Base-by-base conservation (phyloP, 768 basidiomycete species). In the Hydnomerulius pinastri region DNA sequence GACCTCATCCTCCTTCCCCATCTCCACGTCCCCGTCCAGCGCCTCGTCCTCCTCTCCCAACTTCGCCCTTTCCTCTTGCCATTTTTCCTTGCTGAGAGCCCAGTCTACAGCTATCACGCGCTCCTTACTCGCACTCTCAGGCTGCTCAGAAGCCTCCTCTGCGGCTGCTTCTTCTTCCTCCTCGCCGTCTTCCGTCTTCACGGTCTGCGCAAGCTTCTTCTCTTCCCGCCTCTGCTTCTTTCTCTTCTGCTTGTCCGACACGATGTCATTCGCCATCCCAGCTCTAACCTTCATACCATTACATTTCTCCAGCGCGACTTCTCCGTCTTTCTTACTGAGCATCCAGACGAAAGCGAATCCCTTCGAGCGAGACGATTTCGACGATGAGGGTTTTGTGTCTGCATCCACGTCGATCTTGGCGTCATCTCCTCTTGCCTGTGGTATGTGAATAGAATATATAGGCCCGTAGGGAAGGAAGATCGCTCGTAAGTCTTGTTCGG, bases 281-380 rank as follows among this genome's bases (percentile, higher is more conserved):
- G 82, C 79, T 18, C 78, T 75, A 15, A 92, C 71, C 9, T 76
- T 77, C 65, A 80, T 83, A 15, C 90, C 91, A 61, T 96, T 96
- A 54, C 90, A 84, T 11, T 76, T 82, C 59, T 84, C 83, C 50
- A 96, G 75, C 0, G 92, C 94, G 44, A 75, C 74, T 65, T 94
- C 88, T 8, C 92, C 95, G 60, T 94, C 90, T 50, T 86, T 86
- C 64, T 81, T 85, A 62, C 83, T 83, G 56, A 93, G 68, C 82
- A 92, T 93, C 92, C 93, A 96, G 9, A 98, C 85, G 60, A 98
- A 98, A 0, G 93, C 96, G 58, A 96, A 98, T 0, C 95, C 93
- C 58, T 87, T 86, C 36, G 80, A 74, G 25, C 79, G 73, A 20
- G 51, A 10, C 11, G 59, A 36, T 39, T 68, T 69, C 33, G 51